Percentiles rank a stretch among this genome's conserved stretches.
Evolutionary conservation across 768 basidiomycete genomes (phyloP).

Genomic region (Suillus lakei): DNA sequence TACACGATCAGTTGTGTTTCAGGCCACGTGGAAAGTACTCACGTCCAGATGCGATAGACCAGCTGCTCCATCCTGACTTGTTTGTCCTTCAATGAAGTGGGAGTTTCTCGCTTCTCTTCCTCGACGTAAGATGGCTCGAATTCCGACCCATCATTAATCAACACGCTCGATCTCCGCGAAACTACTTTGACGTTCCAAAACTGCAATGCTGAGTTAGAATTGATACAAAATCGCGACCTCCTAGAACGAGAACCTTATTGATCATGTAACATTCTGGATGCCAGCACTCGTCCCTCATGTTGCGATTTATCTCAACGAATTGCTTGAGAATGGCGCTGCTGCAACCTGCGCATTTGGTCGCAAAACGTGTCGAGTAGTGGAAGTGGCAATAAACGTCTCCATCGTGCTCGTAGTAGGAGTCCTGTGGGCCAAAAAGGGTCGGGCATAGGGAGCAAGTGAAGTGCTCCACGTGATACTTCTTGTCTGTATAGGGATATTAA

Average conservation of each 20-base stretch:
- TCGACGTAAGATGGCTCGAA: constrained; percentile 63
- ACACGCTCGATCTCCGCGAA: constrained; percentile 71
- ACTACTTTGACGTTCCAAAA: constrained; percentile 99
- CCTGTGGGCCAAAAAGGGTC: constrained; percentile 95
- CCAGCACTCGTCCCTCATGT: constrained; percentile 99
- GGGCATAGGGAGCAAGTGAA: constrained; percentile 98
- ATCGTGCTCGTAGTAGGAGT: constrained; percentile 99
- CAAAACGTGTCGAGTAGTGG: constrained; percentile 98
- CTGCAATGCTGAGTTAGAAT: constrained; percentile 42
- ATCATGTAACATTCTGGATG: constrained; percentile 99
- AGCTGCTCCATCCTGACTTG: constrained; percentile 96
- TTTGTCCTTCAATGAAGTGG: constrained; percentile 81
- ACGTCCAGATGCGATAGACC: constrained; percentile 99
- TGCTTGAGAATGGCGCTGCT: constrained; percentile 97
- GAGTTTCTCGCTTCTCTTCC: constrained; percentile 82
- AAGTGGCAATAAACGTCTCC: constrained; percentile 99
- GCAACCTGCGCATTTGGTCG: constrained; percentile 98
- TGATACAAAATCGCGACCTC: constrained; percentile 16
- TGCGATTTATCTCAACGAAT: constrained; percentile 99
- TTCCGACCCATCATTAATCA: constrained; percentile 56
- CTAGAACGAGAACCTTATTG: constrained; percentile 74
- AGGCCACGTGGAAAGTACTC: constrained; percentile 34
- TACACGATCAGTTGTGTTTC: constrained; percentile 14
- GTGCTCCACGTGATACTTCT: constrained; percentile 99
- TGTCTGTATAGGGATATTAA: constrained; percentile 58